Conservation (phyloP, 2,329 filamentous ascomycete species). For the Colletotrichum coccodes region DNA sequence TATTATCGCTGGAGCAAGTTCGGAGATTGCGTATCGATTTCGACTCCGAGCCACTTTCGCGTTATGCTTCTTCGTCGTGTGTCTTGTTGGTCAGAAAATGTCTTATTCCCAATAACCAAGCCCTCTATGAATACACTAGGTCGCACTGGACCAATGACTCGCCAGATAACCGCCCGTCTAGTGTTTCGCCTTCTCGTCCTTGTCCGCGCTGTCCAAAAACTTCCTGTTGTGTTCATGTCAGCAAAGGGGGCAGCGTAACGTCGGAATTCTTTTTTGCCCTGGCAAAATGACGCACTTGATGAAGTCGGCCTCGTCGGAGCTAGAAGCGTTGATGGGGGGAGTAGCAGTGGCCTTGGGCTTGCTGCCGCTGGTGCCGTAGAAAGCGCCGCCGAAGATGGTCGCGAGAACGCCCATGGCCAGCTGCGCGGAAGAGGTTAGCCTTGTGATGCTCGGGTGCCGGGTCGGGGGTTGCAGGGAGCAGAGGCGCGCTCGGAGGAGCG, state of each 20-base stretch:
- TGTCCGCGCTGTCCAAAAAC: conserved; percentile 56
- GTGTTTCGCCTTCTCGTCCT: conserved; percentile 55
- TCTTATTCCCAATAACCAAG: conserved; percentile 31
- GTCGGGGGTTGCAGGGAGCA: conserved; percentile 9
- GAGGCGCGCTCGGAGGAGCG: conserved; percentile 26
- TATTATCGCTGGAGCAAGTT: background rate
- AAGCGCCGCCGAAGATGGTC: conserved; percentile 50
- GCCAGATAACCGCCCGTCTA: conserved; percentile 39
- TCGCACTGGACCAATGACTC: conserved; percentile 28
- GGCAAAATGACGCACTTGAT: conserved; percentile 63
- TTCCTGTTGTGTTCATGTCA: conserved; percentile 49
- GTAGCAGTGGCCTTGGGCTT: conserved; percentile 53
- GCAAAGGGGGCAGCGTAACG: background rate
- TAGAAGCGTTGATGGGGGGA: conserved; percentile 71
- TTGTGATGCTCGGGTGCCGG: conserved; percentile 10
- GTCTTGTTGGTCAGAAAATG: conserved; percentile 25
- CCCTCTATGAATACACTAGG: conserved; percentile 33
- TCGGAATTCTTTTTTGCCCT: background rate
- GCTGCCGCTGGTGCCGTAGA: conserved; percentile 56
- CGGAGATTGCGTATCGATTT: background rate
- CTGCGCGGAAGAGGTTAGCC: conserved; percentile 46
- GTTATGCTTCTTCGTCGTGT: background rate
- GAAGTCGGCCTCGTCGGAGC: conserved; percentile 71
- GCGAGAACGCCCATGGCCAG: conserved; percentile 67
- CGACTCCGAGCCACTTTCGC: background rate